phyloP scores from a whole-genome alignment of 176 grass and related monocot genomes.

The Oryza australiensis region DNA sequence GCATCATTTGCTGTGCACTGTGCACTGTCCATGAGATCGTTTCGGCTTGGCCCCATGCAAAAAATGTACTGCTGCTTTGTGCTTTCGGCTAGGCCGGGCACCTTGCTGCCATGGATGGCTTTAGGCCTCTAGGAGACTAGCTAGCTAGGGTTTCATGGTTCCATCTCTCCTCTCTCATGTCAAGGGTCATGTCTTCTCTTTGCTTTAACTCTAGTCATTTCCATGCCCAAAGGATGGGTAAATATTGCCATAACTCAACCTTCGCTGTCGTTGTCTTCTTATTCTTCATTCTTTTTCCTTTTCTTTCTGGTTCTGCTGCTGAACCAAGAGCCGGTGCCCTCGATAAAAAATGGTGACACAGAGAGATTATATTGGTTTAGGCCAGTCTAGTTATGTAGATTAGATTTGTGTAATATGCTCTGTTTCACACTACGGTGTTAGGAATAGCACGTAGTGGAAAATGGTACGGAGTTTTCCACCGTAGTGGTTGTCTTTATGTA shows the following conservation, averaged over 20 bases:
- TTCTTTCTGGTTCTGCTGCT: background rate
- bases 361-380: no score
- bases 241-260: background rate
- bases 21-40: background rate
- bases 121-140: constrained; percentile 19
- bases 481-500: no score
- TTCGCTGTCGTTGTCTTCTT: background rate
- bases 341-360: no score
- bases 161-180: background rate
- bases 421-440: no score
- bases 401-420: no score
- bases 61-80: constrained; percentile 12
- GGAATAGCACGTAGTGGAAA: no score
- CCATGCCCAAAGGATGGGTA: constrained; percentile 25
- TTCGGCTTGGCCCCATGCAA: background rate
- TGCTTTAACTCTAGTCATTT: constrained; percentile 34
- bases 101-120: constrained; percentile 23
- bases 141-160: constrained; percentile 17
- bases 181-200: constrained; percentile 42
- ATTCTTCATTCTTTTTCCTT: background rate
- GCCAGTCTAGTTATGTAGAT: no score
- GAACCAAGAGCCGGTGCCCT: background rate
- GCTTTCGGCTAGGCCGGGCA: background rate
- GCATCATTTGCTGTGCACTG: constrained; percentile 7
- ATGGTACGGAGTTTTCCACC: no score